phyloP scores from a whole-genome alignment of 2,329 filamentous ascomycete genomes.

The Nothomitra cinnamomea region DNA sequence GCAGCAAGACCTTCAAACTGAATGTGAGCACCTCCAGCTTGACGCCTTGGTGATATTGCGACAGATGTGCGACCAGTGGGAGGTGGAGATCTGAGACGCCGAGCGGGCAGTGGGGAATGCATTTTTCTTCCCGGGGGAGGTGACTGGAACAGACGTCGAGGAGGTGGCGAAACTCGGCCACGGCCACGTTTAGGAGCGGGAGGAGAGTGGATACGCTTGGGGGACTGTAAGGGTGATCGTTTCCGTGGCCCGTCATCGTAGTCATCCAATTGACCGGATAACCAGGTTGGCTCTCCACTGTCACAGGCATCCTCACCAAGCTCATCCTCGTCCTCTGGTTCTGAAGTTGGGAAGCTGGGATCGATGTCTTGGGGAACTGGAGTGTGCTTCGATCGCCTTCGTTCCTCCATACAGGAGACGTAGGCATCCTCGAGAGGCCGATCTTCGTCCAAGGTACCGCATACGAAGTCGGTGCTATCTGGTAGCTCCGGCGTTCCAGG shows the following conservation, averaged over 20 bases:
- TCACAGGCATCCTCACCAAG: constrained; percentile 46
- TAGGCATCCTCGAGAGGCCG: constrained; percentile 89
- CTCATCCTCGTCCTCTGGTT: constrained; percentile 72
- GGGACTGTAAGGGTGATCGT: constrained; percentile 35
- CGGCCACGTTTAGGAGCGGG: constrained; percentile 15
- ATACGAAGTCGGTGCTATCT: constrained; percentile 98
- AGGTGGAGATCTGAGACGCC: constrained; percentile 20
- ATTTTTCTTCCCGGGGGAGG: constrained; percentile 15
- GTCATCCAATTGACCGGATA: constrained; percentile 56
- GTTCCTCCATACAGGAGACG: constrained; percentile 64
- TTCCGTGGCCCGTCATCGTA: constrained; percentile 34
- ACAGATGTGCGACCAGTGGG: constrained; percentile 19
- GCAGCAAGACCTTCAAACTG: neutral
- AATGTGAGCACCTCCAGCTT: constrained; percentile 18
- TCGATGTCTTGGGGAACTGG: constrained; percentile 91
- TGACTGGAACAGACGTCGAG: constrained; percentile 22
- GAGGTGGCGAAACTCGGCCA: constrained; percentile 4
- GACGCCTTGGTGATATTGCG: constrained; percentile 25
- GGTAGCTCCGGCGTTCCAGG: constrained; percentile 67
- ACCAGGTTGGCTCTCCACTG: constrained; percentile 51
- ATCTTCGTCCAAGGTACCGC: constrained; percentile 91
- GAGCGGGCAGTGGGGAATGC: neutral
- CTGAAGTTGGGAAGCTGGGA: constrained; percentile 89
- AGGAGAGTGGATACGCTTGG: constrained; percentile 42
- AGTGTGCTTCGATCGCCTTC: constrained; percentile 65